These are phyloP conservation scores for Rhizoclosmatium globosum DNA, from an alignment of 192 early-diverging fungal genomes.

Conservation along the genomic window DNA sequence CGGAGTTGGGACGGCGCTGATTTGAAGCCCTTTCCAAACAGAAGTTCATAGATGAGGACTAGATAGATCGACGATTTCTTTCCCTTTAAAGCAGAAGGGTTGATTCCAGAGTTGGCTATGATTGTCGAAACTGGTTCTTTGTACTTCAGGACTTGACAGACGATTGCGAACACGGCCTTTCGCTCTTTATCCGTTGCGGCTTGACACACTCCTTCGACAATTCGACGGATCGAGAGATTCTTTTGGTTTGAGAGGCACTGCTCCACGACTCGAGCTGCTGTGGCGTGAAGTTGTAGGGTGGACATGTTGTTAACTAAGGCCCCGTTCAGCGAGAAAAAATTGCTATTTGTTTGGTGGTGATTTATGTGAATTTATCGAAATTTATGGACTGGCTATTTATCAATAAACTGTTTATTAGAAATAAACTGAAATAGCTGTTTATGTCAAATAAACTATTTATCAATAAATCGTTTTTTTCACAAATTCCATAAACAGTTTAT, in stretches of 20 bases:
- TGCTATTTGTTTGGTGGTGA: no score
- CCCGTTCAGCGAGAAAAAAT: no score
- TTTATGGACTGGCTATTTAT: no score
- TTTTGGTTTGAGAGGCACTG: slow-evolving; percentile 18
- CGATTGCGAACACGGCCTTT: slow-evolving; percentile 33
- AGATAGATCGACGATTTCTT: slow-evolving; percentile 25
- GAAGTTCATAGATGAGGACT: slow-evolving; percentile 85
- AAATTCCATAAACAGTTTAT: no score
- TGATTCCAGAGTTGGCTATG: slow-evolving; percentile 14
- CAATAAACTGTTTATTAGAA: no score
- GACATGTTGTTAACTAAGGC: background rate
- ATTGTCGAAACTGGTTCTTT: slow-evolving; percentile 7
- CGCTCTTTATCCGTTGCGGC: slow-evolving; percentile 13
- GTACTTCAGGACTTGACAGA: slow-evolving; percentile 31
- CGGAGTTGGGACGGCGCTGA: slow-evolving; percentile 63
- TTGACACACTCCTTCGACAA: slow-evolving; percentile 13
- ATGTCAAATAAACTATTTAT: no score
- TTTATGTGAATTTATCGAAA: no score
- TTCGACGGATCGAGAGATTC: slow-evolving; percentile 17
- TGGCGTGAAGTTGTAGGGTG: slow-evolving; percentile 21
- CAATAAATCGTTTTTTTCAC: no score
- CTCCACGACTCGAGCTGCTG: slow-evolving; percentile 4
- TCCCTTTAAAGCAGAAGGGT: slow-evolving; percentile 17
- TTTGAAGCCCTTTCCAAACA: slow-evolving; percentile 79
- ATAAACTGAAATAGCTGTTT: no score